Conservation (phyloP, 345 rosid species). For the Populus pruinosa region DNA sequence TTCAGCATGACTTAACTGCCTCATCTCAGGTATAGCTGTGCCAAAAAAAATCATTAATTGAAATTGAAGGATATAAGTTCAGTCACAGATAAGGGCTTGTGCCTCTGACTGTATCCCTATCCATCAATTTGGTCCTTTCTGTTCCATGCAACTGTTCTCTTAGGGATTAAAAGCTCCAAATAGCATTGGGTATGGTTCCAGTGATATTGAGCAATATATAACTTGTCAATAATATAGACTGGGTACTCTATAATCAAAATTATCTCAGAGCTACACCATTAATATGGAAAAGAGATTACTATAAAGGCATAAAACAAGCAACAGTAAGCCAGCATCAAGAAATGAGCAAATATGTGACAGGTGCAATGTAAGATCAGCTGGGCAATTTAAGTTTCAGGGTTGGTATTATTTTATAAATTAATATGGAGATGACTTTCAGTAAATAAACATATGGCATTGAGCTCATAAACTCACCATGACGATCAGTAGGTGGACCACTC, state of each 20-base stretch:
- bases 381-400: no score
- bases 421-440: background rate
- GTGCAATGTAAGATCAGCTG: background rate
- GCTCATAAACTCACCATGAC: slow-evolving; percentile 42
- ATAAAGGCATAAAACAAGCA: background rate
- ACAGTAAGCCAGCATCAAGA: background rate
- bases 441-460: background rate
- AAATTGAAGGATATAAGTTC: slow-evolving; percentile 16
- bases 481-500: slow-evolving; percentile 23
- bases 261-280: background rate
- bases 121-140: background rate
- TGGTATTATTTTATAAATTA: background rate
- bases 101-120: background rate
- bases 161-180: no score
- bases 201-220: no score
- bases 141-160: no score
- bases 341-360: background rate
- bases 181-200: no score
- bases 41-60: slow-evolving; percentile 52
- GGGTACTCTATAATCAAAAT: background rate
- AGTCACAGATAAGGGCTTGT: background rate
- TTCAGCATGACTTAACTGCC: slow-evolving; percentile 50
- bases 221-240: background rate
- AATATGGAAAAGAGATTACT: background rate
- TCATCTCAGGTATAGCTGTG: slow-evolving; percentile 69